A percentile compares a stretch with the other conserved stretches of the same genome.
Evolutionary conservation across 441 rosid species (phyloP).

Genomic region (Euphorbia corollata): DNA sequence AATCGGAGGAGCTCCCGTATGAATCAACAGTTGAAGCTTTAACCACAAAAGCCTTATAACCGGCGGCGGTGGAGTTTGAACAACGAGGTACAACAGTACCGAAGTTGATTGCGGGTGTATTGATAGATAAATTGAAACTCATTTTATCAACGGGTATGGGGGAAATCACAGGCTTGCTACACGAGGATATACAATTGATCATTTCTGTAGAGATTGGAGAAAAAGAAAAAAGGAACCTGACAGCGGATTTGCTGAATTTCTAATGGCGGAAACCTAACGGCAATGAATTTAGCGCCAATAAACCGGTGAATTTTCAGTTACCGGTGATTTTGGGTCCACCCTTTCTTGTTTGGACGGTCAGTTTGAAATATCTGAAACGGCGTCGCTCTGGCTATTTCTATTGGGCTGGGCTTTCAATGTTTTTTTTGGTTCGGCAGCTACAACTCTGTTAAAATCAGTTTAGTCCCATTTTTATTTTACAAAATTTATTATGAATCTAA

Average conservation of each 20-base stretch:
- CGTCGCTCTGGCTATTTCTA: no score
- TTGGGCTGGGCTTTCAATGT: no score
- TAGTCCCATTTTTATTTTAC: no score
- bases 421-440: no score
- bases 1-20: conserved; percentile 58
- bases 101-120: neutral
- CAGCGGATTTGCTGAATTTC: neutral
- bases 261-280: conserved; percentile 12
- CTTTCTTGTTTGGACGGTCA: no score
- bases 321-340: neutral
- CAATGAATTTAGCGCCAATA: neutral
- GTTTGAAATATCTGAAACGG: no score
- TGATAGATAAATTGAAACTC: neutral
- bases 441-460: no score
- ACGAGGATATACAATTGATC: conserved; percentile 11
- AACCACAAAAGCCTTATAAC: conserved; percentile 18
- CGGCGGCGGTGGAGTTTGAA: conserved; percentile 1
- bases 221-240: neutral
- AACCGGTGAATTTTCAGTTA: neutral
- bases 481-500: no score
- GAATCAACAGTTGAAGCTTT: conserved; percentile 70
- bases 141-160: neutral
- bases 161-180: neutral
- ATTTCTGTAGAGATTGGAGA: neutral
- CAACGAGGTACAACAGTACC: neutral